Evolutionary conservation across 2,329 filamentous ascomycete genomes (phyloP).

Genomic region (Lachnellula hyalina): DNA sequence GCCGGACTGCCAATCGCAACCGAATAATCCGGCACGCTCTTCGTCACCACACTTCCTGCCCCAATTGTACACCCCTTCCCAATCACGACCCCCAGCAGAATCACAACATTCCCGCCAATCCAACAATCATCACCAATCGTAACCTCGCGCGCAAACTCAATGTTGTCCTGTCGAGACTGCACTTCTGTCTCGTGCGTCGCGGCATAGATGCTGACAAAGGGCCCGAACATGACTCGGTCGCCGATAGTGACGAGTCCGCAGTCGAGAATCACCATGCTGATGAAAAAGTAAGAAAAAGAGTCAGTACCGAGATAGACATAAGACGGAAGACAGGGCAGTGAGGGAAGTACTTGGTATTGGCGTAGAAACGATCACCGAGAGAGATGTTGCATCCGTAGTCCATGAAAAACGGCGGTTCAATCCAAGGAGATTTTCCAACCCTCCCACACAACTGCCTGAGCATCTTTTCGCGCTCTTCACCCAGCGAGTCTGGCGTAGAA

Average conservation of each 20-base stretch:
- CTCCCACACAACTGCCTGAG: conserved; percentile 45
- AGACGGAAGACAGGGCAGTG: neutral
- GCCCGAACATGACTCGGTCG: conserved; percentile 48
- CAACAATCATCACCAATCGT: conserved; percentile 49
- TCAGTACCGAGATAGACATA: neutral
- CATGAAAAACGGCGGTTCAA: conserved; percentile 57
- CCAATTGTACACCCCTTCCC: conserved; percentile 48
- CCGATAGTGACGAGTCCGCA: conserved; percentile 55
- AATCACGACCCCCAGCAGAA: conserved; percentile 48
- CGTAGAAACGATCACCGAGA: conserved; percentile 58
- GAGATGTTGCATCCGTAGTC: conserved; percentile 64
- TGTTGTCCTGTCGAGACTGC: conserved; percentile 40
- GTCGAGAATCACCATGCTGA: conserved; percentile 48
- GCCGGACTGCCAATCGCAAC: neutral
- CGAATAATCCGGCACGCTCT: conserved; percentile 42
- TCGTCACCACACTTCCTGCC: conserved; percentile 46
- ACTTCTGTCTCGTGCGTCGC: conserved; percentile 67
- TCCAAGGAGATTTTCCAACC: conserved; percentile 47
- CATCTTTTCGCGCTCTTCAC: conserved; percentile 38
- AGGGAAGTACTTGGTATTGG: conserved; percentile 46
- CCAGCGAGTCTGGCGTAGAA: conserved; percentile 37
- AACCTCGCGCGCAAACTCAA: conserved; percentile 43
- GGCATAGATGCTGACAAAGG: conserved; percentile 64
- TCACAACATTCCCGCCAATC: conserved; percentile 45
- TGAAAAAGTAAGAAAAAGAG: neutral